phyloP scores from a whole-genome alignment of 225 moss, liverwort and hornwort species.

The Polytrichum formosum region DNA sequence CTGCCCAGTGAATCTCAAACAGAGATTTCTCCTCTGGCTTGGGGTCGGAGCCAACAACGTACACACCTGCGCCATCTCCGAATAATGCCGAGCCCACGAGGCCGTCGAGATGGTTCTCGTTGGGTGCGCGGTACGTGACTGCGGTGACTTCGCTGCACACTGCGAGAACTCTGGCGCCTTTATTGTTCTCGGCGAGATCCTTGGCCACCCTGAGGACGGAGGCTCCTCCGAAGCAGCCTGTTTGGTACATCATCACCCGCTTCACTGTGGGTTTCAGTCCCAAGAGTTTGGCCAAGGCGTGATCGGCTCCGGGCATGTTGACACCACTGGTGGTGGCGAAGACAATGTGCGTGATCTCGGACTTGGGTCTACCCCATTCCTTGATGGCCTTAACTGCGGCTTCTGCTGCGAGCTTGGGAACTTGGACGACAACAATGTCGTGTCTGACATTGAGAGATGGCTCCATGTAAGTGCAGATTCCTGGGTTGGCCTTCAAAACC shows the following conservation, averaged over 20 bases:
- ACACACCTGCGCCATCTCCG: slow-evolving; percentile 21
- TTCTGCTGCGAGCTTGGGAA: slow-evolving; percentile 7
- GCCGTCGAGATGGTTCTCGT: slow-evolving; percentile 19
- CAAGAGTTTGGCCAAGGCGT: slow-evolving; percentile 7
- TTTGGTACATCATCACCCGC: slow-evolving; percentile 37
- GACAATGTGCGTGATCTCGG: slow-evolving; percentile 13
- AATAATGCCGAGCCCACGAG: slow-evolving; percentile 27
- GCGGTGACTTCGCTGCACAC: slow-evolving; percentile 19
- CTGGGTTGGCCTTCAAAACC: slow-evolving; percentile 9
- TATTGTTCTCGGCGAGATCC: slow-evolving; percentile 32
- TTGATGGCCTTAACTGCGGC: slow-evolving; percentile 9
- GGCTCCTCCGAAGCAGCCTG: slow-evolving; percentile 33
- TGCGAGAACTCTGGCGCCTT: slow-evolving; percentile 24
- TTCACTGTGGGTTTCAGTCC: slow-evolving; percentile 18
- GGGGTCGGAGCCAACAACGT: slow-evolving; percentile 26
- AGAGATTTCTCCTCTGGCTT: slow-evolving; percentile 17
- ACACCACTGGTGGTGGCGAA: slow-evolving; percentile 6
- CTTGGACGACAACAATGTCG: slow-evolving; percentile 11
- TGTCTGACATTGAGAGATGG: slow-evolving; percentile 14
- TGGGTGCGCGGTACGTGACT: slow-evolving; percentile 16
- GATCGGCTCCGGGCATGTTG: slow-evolving; percentile 13
- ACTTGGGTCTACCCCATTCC: slow-evolving; percentile 10
- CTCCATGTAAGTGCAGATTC: slow-evolving; percentile 13
- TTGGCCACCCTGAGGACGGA: slow-evolving; percentile 29
- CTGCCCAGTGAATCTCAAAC: slow-evolving; percentile 30